Percentiles rank a stretch among this genome's conserved stretches.
Conservation (phyloP, 225 moss, liverwort and hornwort genomes). For the Sphagnum contortum region DNA sequence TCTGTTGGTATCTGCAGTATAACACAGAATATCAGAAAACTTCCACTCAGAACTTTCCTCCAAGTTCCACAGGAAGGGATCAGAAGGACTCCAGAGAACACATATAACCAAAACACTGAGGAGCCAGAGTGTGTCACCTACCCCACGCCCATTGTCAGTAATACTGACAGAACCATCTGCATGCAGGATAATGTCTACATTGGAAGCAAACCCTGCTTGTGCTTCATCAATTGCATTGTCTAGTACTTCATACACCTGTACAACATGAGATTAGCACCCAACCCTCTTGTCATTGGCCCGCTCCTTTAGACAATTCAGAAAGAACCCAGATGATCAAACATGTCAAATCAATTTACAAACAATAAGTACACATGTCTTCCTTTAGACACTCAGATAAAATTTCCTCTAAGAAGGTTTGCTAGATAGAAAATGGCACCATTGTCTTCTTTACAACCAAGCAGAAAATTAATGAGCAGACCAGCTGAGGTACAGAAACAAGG, state of each 20-base stretch:
- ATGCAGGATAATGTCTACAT: constrained; percentile 57
- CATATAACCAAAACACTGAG: neutral
- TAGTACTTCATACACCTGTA: constrained; percentile 90
- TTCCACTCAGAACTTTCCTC: too few species aligned
- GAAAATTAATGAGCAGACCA: neutral
- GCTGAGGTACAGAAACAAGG: neutral
- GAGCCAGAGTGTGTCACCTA: constrained; percentile 9
- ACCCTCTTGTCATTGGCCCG: neutral
- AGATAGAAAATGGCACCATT: neutral
- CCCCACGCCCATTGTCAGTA: constrained; percentile 90
- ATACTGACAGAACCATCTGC: constrained; percentile 73
- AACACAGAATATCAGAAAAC: too few species aligned
- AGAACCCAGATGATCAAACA: too few species aligned
- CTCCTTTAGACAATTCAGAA: neutral
- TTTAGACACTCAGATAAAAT: too few species aligned
- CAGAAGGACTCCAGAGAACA: too few species aligned
- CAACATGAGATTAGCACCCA: neutral
- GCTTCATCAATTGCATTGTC: constrained; percentile 98
- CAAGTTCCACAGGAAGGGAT: too few species aligned
- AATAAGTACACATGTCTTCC: too few species aligned
- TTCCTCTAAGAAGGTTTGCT: neutral
- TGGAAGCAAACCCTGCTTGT: constrained; percentile 86
- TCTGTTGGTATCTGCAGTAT: constrained; percentile 83
- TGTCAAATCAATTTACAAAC: too few species aligned
- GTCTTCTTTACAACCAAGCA: neutral